phyloP scores from a whole-genome alignment of 495 filamentous ascomycete genomes.

The Cryomyces antarcticus region DNA sequence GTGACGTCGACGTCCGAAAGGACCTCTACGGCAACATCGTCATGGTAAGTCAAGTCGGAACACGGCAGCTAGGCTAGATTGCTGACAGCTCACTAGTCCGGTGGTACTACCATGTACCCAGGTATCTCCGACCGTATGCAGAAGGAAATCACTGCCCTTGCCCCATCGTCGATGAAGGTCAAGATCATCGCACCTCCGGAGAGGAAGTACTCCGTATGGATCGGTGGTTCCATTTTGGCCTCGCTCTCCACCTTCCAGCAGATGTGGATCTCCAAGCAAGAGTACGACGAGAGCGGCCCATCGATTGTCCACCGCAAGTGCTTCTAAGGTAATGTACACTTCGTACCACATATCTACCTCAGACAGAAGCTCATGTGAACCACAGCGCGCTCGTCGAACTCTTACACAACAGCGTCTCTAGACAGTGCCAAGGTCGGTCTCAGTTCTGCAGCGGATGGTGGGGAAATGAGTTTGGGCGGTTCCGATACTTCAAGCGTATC shows the following conservation, averaged over 20 bases:
- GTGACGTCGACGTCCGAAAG: conserved; percentile 98
- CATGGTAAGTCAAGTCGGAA: conserved; percentile 47
- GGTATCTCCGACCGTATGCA: conserved; percentile 99
- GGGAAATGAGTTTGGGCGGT: conserved; percentile 9
- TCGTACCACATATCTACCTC: too few relatives aligned
- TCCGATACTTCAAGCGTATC: conserved; percentile 2
- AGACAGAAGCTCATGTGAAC: too few relatives aligned
- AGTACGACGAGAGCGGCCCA: conserved; percentile 98
- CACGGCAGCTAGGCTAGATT: neutral
- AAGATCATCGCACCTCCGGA: conserved; percentile 62
- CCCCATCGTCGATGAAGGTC: conserved; percentile 83
- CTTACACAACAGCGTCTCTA: conserved; percentile 1
- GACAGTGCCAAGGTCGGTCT: conserved; percentile 1
- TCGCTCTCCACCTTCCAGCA: conserved; percentile 99
- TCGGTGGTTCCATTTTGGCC: conserved; percentile 98
- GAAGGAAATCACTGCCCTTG: conserved; percentile 99
- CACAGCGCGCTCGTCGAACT: too few relatives aligned
- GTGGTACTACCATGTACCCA: conserved; percentile 98
- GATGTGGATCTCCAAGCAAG: conserved; percentile 99
- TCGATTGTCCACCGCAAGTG: conserved; percentile 99
- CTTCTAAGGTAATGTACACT: conserved; percentile 99
- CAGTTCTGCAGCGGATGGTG: conserved; percentile 10
- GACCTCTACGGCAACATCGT: conserved; percentile 99
- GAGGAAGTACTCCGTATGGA: conserved; percentile 91
- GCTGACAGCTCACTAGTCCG: conserved; percentile 41